These are phyloP conservation scores for Podospora tetraspora DNA, from an alignment of 495 filamentous ascomycete species.

Conservation along the genomic window DNA sequence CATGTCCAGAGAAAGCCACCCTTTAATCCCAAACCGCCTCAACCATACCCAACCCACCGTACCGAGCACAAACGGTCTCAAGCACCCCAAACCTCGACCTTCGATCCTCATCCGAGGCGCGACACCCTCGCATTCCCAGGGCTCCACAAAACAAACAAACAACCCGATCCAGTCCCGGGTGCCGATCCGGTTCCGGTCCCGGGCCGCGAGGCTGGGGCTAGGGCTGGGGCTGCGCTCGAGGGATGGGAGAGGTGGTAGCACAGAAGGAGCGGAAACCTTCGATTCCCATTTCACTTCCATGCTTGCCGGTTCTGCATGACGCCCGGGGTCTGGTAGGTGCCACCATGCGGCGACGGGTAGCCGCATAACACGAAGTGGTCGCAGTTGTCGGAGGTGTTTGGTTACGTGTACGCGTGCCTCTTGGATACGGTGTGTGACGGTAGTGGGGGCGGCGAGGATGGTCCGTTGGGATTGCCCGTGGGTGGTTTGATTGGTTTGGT, in stretches of 20 bases:
- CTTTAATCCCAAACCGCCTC: background rate
- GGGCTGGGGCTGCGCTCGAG: background rate
- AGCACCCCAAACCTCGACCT: background rate
- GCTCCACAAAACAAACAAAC: background rate
- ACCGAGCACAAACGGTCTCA: background rate
- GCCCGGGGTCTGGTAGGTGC: background rate
- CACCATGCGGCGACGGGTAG: background rate
- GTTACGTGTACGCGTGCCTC: background rate
- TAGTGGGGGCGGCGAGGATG: background rate
- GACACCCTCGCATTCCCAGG: background rate
- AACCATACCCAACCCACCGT: background rate
- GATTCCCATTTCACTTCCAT: background rate
- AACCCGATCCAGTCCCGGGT: background rate
- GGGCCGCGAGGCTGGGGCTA: background rate
- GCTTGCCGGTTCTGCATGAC: background rate
- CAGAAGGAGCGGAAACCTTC: background rate
- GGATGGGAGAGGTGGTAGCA: background rate
- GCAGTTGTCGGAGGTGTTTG: background rate
- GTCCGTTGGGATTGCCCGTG: background rate
- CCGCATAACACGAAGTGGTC: background rate
- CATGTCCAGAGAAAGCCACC: background rate
- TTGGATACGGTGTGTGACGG: background rate
- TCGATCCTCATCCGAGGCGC: background rate
- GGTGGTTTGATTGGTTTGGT: no score
- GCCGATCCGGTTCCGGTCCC: background rate